These are phyloP conservation scores for Buddleja alternifolia DNA, from an alignment of 257 asterid genomes.

Conservation along the genomic window DNA sequence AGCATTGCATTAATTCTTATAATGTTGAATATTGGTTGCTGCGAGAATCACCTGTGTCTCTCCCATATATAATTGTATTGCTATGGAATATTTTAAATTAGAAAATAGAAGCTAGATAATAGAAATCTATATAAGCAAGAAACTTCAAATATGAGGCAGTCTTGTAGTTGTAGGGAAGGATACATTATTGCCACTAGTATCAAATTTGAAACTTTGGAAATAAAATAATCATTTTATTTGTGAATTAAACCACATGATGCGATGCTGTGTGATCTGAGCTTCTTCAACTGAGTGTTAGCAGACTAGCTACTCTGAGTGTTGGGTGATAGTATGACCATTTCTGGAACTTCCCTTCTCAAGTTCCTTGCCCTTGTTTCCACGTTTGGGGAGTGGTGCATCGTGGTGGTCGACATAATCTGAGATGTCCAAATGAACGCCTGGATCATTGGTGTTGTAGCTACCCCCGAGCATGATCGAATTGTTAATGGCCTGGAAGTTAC, in stretches of 20 bases:
- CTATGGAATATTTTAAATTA: neutral
- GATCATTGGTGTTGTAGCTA: constrained; percentile 71
- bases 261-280: neutral
- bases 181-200: neutral
- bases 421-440: constrained; percentile 88
- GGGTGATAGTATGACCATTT: constrained; percentile 28
- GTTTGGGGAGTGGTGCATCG: neutral
- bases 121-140: neutral
- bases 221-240: constrained; percentile 15
- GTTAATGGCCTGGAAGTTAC: constrained; percentile 91
- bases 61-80: too few species aligned
- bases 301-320: constrained; percentile 10
- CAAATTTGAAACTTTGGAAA: neutral
- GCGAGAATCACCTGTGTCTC: too few species aligned
- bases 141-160: neutral
- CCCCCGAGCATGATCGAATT: constrained; percentile 94
- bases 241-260: too few species aligned
- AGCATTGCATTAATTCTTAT: too few species aligned
- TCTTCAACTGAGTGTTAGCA: neutral
- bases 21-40: too few species aligned
- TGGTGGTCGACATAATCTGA: constrained; percentile 46
- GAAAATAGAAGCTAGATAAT: neutral
- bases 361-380: constrained; percentile 41
- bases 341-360: constrained; percentile 36
- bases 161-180: neutral